A percentile compares a stretch with the other conserved stretches of the same genome.
Evolutionary conservation across 306 rosid genomes (phyloP).

Genomic region (Quercus cerris): DNA sequence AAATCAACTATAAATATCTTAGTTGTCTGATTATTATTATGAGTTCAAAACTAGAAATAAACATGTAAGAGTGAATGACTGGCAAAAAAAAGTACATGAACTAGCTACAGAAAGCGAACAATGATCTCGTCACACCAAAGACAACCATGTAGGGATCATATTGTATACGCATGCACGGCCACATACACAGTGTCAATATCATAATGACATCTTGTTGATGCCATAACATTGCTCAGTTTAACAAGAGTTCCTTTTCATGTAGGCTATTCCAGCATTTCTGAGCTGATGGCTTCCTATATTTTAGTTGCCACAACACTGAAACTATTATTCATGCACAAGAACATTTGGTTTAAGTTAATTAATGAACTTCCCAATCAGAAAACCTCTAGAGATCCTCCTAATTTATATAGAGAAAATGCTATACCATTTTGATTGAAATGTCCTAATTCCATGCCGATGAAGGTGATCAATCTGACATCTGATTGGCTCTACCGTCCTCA

Average conservation of each 20-base stretch:
- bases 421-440: background rate
- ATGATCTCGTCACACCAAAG: too few relatives aligned
- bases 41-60: too few relatives aligned
- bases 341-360: background rate
- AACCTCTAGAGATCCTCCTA: background rate
- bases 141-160: too few relatives aligned
- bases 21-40: too few relatives aligned
- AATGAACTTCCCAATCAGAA: background rate
- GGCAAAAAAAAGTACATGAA: background rate
- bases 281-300: too few relatives aligned
- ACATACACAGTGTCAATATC: background rate
- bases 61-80: background rate
- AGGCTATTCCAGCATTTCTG: too few relatives aligned
- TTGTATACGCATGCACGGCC: background rate
- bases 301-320: too few relatives aligned
- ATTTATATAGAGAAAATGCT: background rate
- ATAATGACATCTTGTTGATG: background rate
- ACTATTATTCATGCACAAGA: too few relatives aligned
- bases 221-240: background rate
- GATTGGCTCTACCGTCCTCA: constrained; percentile 14
- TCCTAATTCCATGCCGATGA: background rate
- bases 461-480: background rate
- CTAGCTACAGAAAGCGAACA: background rate
- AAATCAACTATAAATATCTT: background rate
- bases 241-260: too few relatives aligned